phyloP scores from a whole-genome alignment of 2,329 filamentous ascomycete species.

The Grosmannia serpens region DNA sequence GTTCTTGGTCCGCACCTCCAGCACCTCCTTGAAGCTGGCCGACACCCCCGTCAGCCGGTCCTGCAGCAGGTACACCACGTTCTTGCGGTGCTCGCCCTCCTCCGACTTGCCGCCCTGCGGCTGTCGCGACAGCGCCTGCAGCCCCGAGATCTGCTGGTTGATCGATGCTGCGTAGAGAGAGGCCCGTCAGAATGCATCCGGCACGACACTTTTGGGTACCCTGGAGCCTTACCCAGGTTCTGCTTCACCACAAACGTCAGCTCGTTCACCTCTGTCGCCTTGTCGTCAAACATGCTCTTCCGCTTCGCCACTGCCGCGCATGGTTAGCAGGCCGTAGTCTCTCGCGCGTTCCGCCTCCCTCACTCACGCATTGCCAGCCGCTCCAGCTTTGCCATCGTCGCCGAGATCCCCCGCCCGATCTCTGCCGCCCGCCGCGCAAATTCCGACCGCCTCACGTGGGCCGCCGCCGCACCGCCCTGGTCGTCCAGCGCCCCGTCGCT shows the following conservation, averaged over 20 bases:
- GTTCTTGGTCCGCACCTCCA: slow-evolving; percentile 94
- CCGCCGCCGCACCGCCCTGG: slow-evolving; percentile 41
- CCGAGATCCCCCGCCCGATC: slow-evolving; percentile 82
- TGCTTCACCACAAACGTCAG: slow-evolving; percentile 62
- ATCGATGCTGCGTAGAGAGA: slow-evolving; percentile 36
- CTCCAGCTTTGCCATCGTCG: slow-evolving; percentile 90
- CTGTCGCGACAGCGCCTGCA: slow-evolving; percentile 68
- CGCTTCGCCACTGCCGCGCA: slow-evolving; percentile 58
- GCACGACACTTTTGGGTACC: neutral
- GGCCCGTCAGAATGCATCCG: too few relatives aligned
- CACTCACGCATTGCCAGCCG: slow-evolving; percentile 59
- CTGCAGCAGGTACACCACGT: slow-evolving; percentile 85
- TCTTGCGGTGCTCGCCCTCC: slow-evolving; percentile 95
- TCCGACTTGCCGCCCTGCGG: slow-evolving; percentile 62
- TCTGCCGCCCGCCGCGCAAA: slow-evolving; percentile 87
- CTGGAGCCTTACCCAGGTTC: slow-evolving; percentile 8
- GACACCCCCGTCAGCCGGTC: slow-evolving; percentile 87
- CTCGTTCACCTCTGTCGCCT: slow-evolving; percentile 92
- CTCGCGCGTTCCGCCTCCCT: neutral
- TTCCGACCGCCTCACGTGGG: slow-evolving; percentile 52
- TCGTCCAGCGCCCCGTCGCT: slow-evolving; percentile 48
- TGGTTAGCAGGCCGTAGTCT: neutral
- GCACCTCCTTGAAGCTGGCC: slow-evolving; percentile 92
- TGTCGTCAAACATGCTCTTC: slow-evolving; percentile 94
- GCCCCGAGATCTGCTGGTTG: slow-evolving; percentile 75